Percentiles rank a stretch among this genome's conserved stretches.
These are phyloP conservation scores for Penicillium subrubescens DNA, from an alignment of 495 filamentous ascomycete genomes.

Conservation along the genomic window DNA sequence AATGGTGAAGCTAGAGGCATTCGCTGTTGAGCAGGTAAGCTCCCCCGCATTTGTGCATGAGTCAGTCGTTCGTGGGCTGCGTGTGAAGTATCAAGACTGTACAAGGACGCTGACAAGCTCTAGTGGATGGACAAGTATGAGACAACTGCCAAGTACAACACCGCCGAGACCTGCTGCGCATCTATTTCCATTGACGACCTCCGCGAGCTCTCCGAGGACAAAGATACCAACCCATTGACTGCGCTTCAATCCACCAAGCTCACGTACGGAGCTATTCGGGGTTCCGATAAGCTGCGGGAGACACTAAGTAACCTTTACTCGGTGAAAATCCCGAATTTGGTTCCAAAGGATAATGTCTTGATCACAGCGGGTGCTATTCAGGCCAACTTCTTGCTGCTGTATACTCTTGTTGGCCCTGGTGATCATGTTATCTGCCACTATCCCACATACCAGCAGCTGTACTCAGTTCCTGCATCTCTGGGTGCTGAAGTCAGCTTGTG, in stretches of 20 bases:
- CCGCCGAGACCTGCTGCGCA: constrained; percentile 84
- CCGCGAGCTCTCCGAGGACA: constrained; percentile 56
- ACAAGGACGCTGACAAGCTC: constrained; percentile 3
- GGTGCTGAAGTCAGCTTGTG: constrained; percentile 83
- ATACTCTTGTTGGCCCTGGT: constrained; percentile 72
- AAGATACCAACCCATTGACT: constrained; percentile 43
- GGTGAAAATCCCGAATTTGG: constrained; percentile 47
- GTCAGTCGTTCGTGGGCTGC: not conserved
- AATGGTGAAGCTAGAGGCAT: constrained; percentile 71
- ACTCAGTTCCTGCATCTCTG: constrained; percentile 71
- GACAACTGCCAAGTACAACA: constrained; percentile 71
- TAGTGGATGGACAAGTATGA: constrained; percentile 93
- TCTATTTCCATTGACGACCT: constrained; percentile 80
- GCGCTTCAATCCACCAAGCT: constrained; percentile 52
- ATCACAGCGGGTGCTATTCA: constrained; percentile 82
- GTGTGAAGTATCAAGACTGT: not conserved
- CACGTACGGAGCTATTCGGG: constrained; percentile 72
- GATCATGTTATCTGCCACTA: constrained; percentile 91
- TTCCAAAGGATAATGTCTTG: constrained; percentile 68
- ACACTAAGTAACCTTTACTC: constrained; percentile 71
- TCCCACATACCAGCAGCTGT: constrained; percentile 89
- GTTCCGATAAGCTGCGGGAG: constrained; percentile 61
- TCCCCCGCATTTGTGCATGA: constrained; percentile 26
- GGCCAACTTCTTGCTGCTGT: constrained; percentile 79
- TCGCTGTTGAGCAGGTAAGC: constrained; percentile 75